A percentile compares a stretch with the other conserved stretches of the same genome.
Conservation (phyloP, 805 yeast genomes). For the Starmerella powellii region DNA sequence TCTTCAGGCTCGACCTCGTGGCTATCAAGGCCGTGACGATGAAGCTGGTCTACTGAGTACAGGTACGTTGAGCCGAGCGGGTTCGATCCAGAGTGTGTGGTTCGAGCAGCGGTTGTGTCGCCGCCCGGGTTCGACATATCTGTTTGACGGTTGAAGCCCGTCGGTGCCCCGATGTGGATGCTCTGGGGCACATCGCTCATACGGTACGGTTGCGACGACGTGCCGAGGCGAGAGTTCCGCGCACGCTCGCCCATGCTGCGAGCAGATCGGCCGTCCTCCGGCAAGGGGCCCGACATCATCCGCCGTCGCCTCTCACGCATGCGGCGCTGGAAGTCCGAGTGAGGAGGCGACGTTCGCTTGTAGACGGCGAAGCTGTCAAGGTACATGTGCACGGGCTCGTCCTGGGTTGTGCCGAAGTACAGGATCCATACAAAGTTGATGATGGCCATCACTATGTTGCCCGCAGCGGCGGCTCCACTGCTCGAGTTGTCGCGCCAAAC, state of each 20-base stretch:
- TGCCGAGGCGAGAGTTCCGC: conserved; percentile 4
- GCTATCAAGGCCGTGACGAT: conserved; percentile 15
- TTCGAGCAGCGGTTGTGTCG: neutral
- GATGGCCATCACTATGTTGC: conserved; percentile 71
- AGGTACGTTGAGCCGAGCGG: conserved; percentile 26
- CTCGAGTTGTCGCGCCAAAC: conserved; percentile 58
- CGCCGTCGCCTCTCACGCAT: conserved; percentile 7
- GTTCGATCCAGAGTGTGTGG: conserved; percentile 4
- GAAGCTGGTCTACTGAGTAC: conserved; percentile 18
- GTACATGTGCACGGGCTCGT: conserved; percentile 73
- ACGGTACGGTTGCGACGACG: conserved; percentile 14
- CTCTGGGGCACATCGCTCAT: conserved; percentile 16
- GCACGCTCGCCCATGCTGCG: neutral
- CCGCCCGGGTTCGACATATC: neutral
- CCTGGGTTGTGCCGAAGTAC: conserved; percentile 82
- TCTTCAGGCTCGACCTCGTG: conserved; percentile 10
- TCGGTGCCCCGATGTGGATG: conserved; percentile 8
- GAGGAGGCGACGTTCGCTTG: conserved; percentile 8
- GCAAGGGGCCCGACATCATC: neutral
- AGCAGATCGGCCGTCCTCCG: neutral
- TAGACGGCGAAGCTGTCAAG: conserved; percentile 61
- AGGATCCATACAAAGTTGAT: conserved; percentile 75
- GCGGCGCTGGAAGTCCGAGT: conserved; percentile 2
- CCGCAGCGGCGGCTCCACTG: conserved; percentile 82
- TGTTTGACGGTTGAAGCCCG: conserved; percentile 4